phyloP scores from a whole-genome alignment of 179 eudicot species.

The Spinacia oleracea region DNA sequence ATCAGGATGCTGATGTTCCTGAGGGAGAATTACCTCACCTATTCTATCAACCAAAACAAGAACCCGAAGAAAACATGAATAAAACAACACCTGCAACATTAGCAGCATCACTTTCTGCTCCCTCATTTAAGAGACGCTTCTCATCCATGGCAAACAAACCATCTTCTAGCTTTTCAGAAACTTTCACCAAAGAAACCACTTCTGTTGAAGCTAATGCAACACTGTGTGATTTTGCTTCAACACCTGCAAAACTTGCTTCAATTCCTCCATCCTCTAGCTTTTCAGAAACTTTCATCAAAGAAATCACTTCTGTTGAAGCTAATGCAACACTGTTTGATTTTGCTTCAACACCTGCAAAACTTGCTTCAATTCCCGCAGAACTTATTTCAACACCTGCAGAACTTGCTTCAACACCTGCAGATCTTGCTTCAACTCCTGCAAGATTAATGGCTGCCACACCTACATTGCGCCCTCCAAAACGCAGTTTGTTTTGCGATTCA shows the following conservation, averaged over 20 bases:
- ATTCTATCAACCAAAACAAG: constrained; percentile 45
- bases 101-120: constrained; percentile 54
- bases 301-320: neutral
- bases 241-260: constrained; percentile 28
- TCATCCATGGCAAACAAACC: constrained; percentile 32
- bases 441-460: constrained; percentile 68
- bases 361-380: constrained; percentile 35
- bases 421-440: constrained; percentile 48
- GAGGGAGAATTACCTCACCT: constrained; percentile 71
- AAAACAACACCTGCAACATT: constrained; percentile 18
- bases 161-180: constrained; percentile 27
- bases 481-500: constrained; percentile 36
- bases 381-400: constrained; percentile 47
- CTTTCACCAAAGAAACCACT: constrained; percentile 38
- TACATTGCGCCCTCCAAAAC: constrained; percentile 44
- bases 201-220: constrained; percentile 15
- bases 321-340: constrained; percentile 18
- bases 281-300: no score
- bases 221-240: constrained; percentile 27
- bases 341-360: constrained; percentile 33
- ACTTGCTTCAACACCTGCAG: constrained; percentile 51
- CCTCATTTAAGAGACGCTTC: constrained; percentile 53
- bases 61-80: constrained; percentile 18
- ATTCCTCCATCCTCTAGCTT: no score
- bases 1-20: constrained; percentile 71